Evolutionary conservation across 192 early-diverging fungal genomes (phyloP), one percentile per base, ranked within the genome.

Genomic region (Linnemannia hyalina): DNA sequence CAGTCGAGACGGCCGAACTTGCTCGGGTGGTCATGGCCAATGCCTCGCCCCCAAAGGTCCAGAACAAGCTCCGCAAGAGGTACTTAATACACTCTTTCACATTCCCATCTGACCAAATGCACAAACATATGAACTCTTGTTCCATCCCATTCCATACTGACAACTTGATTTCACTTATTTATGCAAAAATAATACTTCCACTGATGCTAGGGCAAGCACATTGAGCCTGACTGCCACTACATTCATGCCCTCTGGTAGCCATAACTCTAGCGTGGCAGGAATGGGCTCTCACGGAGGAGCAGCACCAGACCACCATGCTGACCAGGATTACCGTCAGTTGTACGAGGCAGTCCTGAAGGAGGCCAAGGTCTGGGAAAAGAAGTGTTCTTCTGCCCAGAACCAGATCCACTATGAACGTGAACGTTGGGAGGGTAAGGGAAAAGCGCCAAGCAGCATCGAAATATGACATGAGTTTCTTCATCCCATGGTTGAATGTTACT

Each of bases 351-450:
- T 76, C 3, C 0, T 47, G 7, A 80, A 70, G 26, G 80, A 86
- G 15, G 70, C 75, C 72, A 86, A 77, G 41, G 29, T 47, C n/a
- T 86, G 84, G 84, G 84, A 81, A 40, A 86, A 86, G 75, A 86
- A 78, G 36, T 86, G 73, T 41, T 86, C 84, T 0, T 75, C 80
- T 18, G 73, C 68, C 9, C 84, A 86, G 70, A 36, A 86, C 18
- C 84, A 86, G 35, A 49, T 86, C 23, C 78, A 86, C 26, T 81
- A 81, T 32, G 84, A 86, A 46, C 84, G 84, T 6, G 84, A 86
- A 55, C 44, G 63, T 20, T 86, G 84, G 84, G 84, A 86, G 70
- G 82, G 82, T 85, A 32, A 76, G 63, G 8, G 11, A 65, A 65
- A 52, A 22, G 0, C 10, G 26, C 60, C 60, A 65, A 9, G 60